Conservation (phyloP, 345 rosid genomes). For the Trapa bicornis region DNA sequence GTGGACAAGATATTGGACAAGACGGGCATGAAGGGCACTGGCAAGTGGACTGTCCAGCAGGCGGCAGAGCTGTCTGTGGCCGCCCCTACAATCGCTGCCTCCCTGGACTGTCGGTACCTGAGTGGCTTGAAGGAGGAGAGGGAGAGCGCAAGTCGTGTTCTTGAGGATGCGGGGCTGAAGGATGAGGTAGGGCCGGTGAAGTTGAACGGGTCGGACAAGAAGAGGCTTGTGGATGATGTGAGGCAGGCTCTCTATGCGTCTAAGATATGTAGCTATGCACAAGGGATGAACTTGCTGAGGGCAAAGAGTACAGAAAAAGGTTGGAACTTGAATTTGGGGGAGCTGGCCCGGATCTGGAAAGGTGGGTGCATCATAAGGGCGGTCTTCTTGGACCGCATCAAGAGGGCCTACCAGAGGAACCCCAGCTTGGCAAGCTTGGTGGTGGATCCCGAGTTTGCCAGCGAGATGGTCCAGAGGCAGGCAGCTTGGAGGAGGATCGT, state of each 20-base stretch:
- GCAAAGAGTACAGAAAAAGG: slow-evolving; percentile 71
- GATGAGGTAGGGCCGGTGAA: slow-evolving; percentile 44
- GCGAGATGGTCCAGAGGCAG: slow-evolving; percentile 96
- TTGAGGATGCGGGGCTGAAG: slow-evolving; percentile 70
- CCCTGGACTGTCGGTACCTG: slow-evolving; percentile 77
- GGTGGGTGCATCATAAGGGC: slow-evolving; percentile 96
- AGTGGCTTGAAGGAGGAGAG: slow-evolving; percentile 94
- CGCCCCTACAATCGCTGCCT: slow-evolving; percentile 92
- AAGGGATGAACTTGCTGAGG: slow-evolving; percentile 89
- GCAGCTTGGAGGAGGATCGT: slow-evolving; percentile 98
- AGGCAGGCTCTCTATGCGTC: slow-evolving; percentile 89
- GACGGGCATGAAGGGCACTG: slow-evolving; percentile 98
- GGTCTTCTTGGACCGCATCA: slow-evolving; percentile 91
- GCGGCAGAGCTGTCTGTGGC: slow-evolving; percentile 96
- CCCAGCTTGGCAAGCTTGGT: slow-evolving; percentile 75
- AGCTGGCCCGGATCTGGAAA: slow-evolving; percentile 93
- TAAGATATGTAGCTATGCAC: slow-evolving; percentile 89
- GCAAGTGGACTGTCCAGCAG: slow-evolving; percentile 98
- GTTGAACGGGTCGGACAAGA: slow-evolving; percentile 47
- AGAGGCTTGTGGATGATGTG: slow-evolving; percentile 84
- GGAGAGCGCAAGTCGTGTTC: slow-evolving; percentile 42
- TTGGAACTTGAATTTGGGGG: slow-evolving; percentile 85
- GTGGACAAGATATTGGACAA: slow-evolving; percentile 94
- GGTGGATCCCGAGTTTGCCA: slow-evolving; percentile 91
- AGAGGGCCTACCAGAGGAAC: slow-evolving; percentile 87